Conservation (phyloP, 352 stramenopile species). For the Phytophthora pistaciae region DNA sequence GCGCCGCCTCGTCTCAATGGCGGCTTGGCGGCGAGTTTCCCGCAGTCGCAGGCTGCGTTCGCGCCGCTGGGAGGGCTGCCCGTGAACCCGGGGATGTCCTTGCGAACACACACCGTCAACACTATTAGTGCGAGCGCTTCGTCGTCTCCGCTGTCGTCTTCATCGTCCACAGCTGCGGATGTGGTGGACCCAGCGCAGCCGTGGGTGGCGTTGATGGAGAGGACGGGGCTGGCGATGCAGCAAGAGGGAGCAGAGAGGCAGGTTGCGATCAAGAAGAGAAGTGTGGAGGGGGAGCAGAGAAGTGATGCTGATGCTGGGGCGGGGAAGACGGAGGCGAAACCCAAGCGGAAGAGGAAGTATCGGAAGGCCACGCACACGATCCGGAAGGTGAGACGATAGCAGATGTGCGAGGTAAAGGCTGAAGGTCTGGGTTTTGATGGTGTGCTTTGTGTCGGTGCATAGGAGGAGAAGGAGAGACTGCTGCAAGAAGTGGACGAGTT, state of each 20-base stretch:
- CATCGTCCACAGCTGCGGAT: slow-evolving; percentile 21
- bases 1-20: neutral
- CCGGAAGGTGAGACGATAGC: slow-evolving; percentile 31
- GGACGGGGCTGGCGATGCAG: neutral
- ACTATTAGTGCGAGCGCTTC: neutral
- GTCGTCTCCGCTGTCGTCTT: slow-evolving; percentile 23
- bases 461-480: slow-evolving; percentile 44
- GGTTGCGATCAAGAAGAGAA: neutral
- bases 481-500: slow-evolving; percentile 33
- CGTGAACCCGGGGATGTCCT: neutral
- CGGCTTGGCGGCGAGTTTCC: slow-evolving; percentile 17
- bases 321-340: slow-evolving; percentile 6
- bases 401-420: no score
- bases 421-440: neutral
- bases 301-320: neutral
- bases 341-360: slow-evolving; percentile 37
- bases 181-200: slow-evolving; percentile 10
- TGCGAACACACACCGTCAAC: slow-evolving; percentile 16
- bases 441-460: neutral
- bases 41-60: slow-evolving; percentile 18
- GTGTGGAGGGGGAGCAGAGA: neutral
- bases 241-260: slow-evolving; percentile 10
- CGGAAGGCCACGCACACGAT: slow-evolving; percentile 46
- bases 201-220: slow-evolving; percentile 29
- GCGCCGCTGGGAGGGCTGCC: neutral